Evolutionary conservation across 257 asterid species (phyloP).

Genomic region (Scutellaria galericulata): DNA sequence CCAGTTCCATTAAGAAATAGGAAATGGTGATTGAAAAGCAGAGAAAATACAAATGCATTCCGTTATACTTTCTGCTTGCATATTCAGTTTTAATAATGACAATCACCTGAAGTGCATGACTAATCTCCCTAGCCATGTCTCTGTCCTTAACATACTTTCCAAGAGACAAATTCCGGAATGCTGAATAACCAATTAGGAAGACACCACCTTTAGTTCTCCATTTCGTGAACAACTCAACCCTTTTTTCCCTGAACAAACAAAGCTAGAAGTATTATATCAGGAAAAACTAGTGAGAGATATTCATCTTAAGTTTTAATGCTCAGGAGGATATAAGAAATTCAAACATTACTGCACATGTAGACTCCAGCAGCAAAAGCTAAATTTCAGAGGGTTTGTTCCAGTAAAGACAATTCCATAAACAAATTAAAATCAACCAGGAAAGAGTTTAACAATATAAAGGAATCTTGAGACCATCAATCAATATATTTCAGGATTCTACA

Average conservation of each 20-base stretch:
- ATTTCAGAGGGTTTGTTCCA: conserved; percentile 1
- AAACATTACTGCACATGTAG: conserved; percentile 6
- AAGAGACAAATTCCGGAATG: conserved; percentile 85
- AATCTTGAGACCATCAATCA: conserved; percentile 14
- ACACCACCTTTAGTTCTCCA: conserved; percentile 94
- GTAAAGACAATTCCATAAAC: conserved; percentile 25
- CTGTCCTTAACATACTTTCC: conserved; percentile 93
- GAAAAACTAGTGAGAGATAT: conserved; percentile 22
- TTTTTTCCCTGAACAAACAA: conserved; percentile 69
- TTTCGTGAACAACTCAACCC: conserved; percentile 73
- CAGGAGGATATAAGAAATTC: conserved; percentile 23
- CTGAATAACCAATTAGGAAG: conserved; percentile 84
- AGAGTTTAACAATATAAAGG: background rate
- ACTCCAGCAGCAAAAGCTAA: conserved; percentile 11
- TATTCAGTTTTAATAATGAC: conserved; percentile 32
- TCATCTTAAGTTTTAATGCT: conserved; percentile 11
- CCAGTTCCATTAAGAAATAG: background rate
- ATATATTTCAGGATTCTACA: conserved; percentile 21
- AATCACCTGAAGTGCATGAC: conserved; percentile 80
- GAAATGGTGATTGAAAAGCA: background rate
- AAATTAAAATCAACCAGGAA: background rate
- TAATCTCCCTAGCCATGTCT: conserved; percentile 75
- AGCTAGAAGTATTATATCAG: conserved; percentile 23
- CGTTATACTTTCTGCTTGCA: conserved; percentile 21
- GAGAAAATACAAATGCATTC: conserved; percentile 9